Percentiles rank a stretch among this genome's conserved stretches.
Conservation (phyloP, 2,329 filamentous ascomycete genomes). For the Sphaerulina vaccinii region DNA sequence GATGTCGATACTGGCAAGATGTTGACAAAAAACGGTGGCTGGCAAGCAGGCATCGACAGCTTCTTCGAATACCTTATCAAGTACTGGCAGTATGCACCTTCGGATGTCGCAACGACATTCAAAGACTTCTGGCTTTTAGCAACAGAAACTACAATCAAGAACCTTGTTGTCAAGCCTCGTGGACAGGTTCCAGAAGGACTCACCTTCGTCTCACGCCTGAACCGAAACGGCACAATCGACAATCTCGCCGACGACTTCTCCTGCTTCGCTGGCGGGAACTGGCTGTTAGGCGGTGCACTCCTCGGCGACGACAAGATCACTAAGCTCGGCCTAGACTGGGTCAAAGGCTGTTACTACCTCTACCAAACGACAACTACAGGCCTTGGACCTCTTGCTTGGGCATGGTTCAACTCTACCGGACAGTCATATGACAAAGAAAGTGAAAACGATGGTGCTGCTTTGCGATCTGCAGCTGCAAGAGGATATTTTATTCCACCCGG, state of each 20-base stretch:
- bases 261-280: slow-evolving; percentile 38
- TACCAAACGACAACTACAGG: slow-evolving; percentile 37
- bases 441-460: slow-evolving; percentile 23
- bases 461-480: slow-evolving; percentile 16
- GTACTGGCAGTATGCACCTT: slow-evolving; percentile 35
- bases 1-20: slow-evolving; percentile 29
- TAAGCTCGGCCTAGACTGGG: slow-evolving; percentile 30
- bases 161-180: slow-evolving; percentile 32
- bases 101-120: slow-evolving; percentile 24
- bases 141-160: slow-evolving; percentile 35
- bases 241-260: slow-evolving; percentile 29
- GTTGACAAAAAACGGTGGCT: slow-evolving; percentile 34
- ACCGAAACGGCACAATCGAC: slow-evolving; percentile 13
- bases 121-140: slow-evolving; percentile 32
- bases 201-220: slow-evolving; percentile 26
- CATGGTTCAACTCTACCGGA: slow-evolving; percentile 25
- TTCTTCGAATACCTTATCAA: slow-evolving; percentile 39
- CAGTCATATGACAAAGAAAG: slow-evolving; percentile 17
- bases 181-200: slow-evolving; percentile 26
- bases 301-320: slow-evolving; percentile 30
- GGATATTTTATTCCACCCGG: slow-evolving; percentile 23
- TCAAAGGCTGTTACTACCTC: slow-evolving; percentile 35
- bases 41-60: slow-evolving; percentile 35
- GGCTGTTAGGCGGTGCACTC: slow-evolving; percentile 33
- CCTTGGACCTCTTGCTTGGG: slow-evolving; percentile 24